phyloP scores from a whole-genome alignment of 495 filamentous ascomycete species.

The Neurospora sp. region DNA sequence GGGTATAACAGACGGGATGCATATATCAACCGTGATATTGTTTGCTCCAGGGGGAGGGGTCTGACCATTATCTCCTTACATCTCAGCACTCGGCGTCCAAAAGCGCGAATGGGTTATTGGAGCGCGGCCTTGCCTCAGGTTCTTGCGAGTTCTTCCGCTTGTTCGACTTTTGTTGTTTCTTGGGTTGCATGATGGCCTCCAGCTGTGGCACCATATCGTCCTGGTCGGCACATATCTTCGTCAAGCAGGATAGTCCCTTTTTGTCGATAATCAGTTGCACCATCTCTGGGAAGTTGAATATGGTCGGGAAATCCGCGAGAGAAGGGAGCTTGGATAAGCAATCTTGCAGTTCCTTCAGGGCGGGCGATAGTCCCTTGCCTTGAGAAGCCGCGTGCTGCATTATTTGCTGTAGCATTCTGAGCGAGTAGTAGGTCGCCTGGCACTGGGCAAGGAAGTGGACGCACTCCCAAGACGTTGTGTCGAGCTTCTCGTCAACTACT shows the following conservation, averaged over 20 bases:
- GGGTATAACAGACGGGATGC: neutral
- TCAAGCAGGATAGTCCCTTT: slow-evolving; percentile 7
- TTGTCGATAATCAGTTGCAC: slow-evolving; percentile 3
- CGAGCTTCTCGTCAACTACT: slow-evolving; percentile 9
- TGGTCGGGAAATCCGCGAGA: slow-evolving; percentile 11
- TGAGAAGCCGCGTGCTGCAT: slow-evolving; percentile 19
- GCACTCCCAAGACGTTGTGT: slow-evolving; percentile 42
- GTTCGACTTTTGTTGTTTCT: neutral
- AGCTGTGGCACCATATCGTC: slow-evolving; percentile 10
- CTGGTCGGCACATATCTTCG: slow-evolving; percentile 3
- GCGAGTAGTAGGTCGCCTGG: slow-evolving; percentile 53
- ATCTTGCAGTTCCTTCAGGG: neutral
- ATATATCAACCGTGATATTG: neutral
- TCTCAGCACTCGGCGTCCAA: neutral
- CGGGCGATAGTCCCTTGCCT: neutral
- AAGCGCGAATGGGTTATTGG: neutral
- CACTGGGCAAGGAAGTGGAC: slow-evolving; percentile 55
- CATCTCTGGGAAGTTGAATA: slow-evolving; percentile 7
- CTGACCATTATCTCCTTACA: neutral
- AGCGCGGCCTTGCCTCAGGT: neutral
- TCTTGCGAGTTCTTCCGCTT: slow-evolving; percentile 1
- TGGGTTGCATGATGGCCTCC: slow-evolving; percentile 1
- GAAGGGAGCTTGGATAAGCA: slow-evolving; percentile 9
- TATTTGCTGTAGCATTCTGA: slow-evolving; percentile 54
- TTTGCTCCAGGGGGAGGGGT: no score